Conservation (phyloP, 179 eudicot genomes). For the Gypsophila paniculata region DNA sequence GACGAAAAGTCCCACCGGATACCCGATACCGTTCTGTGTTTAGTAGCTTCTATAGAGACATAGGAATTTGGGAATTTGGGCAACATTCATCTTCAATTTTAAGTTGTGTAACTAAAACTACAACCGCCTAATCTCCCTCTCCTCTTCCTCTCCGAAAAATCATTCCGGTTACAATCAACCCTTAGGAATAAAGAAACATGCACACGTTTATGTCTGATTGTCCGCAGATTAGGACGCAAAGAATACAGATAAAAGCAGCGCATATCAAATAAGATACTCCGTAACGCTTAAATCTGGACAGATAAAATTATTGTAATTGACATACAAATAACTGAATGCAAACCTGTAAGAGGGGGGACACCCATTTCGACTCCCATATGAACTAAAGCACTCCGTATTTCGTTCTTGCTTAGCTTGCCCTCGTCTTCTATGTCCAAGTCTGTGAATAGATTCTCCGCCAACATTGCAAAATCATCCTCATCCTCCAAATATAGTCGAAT, state of each 20-base stretch:
- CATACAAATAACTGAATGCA: conserved; percentile 2
- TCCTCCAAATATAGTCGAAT: conserved; percentile 57
- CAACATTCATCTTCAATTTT: too few species aligned
- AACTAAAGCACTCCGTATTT: conserved; percentile 48
- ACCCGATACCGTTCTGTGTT: too few species aligned
- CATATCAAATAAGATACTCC: background rate
- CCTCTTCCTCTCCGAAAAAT: too few species aligned
- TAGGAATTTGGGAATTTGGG: too few species aligned
- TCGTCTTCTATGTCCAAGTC: conserved; percentile 57
- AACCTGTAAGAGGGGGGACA: conserved; percentile 66
- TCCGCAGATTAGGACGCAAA: background rate
- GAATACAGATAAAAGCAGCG: background rate
- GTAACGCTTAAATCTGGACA: background rate
- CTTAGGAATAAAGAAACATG: too few species aligned
- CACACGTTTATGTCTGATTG: background rate
- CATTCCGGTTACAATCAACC: too few species aligned
- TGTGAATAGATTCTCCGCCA: conserved; percentile 70
- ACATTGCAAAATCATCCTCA: conserved; percentile 80
- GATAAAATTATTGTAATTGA: background rate
- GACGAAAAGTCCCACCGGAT: too few species aligned
- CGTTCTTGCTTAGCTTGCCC: conserved; percentile 62
- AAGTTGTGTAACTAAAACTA: too few species aligned
- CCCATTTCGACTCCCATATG: conserved; percentile 72
- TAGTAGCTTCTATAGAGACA: too few species aligned
- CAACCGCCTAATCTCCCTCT: too few species aligned